These are phyloP conservation scores for Graphiopsis chlorocephala DNA, from an alignment of 2,329 filamentous ascomycete genomes.

Conservation along the genomic window DNA sequence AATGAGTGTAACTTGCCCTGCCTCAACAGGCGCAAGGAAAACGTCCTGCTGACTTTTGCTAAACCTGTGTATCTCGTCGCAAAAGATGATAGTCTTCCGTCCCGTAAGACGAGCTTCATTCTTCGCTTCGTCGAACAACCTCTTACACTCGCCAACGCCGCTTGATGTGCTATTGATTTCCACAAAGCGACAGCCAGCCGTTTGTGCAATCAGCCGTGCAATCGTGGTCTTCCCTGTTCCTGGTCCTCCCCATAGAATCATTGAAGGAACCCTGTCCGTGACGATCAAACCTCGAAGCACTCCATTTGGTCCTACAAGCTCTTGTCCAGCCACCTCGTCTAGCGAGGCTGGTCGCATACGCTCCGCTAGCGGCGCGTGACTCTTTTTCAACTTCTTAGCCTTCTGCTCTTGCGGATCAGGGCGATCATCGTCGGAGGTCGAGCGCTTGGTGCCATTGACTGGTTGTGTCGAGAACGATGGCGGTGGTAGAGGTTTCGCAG, in stretches of 20 bases:
- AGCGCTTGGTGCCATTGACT: constrained; percentile 26
- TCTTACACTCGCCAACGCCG: constrained; percentile 87
- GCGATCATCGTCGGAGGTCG: constrained; percentile 25
- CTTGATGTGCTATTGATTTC: constrained; percentile 93
- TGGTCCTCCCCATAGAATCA: constrained; percentile 87
- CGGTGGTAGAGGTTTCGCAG: constrained; percentile 18
- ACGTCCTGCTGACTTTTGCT: constrained; percentile 11
- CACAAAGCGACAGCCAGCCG: constrained; percentile 80
- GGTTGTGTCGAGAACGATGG: constrained; percentile 25
- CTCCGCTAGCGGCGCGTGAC: constrained; percentile 80
- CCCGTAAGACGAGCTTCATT: constrained; percentile 79
- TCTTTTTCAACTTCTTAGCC: constrained; percentile 64
- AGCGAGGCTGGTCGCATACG: constrained; percentile 84
- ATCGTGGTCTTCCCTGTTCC: constrained; percentile 90
- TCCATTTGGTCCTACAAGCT: constrained; percentile 81
- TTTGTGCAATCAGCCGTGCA: constrained; percentile 80
- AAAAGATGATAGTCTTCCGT: constrained; percentile 92
- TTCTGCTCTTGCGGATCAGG: background rate
- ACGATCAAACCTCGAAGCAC: constrained; percentile 84
- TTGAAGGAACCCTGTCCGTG: constrained; percentile 79
- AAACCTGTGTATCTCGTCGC: constrained; percentile 95
- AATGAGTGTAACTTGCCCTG: constrained; percentile 84
- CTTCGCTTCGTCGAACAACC: constrained; percentile 79
- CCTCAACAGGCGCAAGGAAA: constrained; percentile 56
- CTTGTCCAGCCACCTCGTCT: constrained; percentile 86